phyloP scores from a whole-genome alignment of 257 asterid genomes.

The Solanum stenotomum region DNA sequence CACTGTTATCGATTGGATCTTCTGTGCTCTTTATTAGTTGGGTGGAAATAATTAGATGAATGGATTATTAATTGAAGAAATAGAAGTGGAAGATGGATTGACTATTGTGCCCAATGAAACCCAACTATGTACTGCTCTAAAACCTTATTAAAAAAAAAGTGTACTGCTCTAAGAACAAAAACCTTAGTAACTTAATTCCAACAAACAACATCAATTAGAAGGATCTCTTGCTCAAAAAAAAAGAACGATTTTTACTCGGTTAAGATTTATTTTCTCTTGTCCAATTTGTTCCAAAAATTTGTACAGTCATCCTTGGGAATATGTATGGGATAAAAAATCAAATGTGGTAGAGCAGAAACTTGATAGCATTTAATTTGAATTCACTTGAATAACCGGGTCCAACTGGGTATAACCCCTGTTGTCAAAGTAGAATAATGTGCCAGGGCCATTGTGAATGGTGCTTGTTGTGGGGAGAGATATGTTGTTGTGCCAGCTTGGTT shows the following conservation, averaged over 20 bases:
- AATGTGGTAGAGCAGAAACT: neutral
- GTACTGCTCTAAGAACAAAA: neutral
- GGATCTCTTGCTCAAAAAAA: neutral
- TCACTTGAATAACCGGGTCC: constrained; percentile 17
- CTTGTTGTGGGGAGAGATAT: constrained; percentile 43
- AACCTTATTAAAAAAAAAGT: neutral
- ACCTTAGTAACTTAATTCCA: neutral
- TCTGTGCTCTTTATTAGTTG: neutral
- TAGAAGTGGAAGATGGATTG: neutral
- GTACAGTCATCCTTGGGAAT: neutral
- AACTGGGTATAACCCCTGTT: constrained; percentile 32
- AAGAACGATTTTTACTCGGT: neutral
- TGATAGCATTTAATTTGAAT: neutral
- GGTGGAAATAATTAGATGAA: neutral
- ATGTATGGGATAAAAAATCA: neutral
- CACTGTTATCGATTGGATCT: neutral
- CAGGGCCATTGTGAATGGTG: constrained; percentile 34
- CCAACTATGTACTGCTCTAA: neutral
- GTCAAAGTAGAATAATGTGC: constrained; percentile 35
- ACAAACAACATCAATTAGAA: neutral
- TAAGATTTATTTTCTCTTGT: neutral
- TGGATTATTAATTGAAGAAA: neutral
- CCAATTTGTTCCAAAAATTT: neutral
- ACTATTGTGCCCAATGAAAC: neutral
- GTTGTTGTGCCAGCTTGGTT: constrained; percentile 44